Evolutionary conservation across 2,329 filamentous ascomycete species (phyloP).

Genomic region (Claviceps arundinis): DNA sequence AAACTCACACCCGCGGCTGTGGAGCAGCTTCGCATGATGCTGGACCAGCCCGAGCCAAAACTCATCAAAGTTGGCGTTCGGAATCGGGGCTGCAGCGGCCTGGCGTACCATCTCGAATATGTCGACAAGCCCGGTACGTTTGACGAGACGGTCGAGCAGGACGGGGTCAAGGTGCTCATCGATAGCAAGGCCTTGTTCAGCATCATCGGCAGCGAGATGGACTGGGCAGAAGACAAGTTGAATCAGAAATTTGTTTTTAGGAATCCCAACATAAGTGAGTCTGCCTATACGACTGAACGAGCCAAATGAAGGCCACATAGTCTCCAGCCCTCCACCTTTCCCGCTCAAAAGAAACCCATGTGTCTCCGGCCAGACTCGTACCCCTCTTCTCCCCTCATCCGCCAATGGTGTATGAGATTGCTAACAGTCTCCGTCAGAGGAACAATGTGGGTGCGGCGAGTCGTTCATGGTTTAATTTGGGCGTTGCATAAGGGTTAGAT

Average conservation of each 20-base stretch:
- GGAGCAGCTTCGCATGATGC: slow-evolving; percentile 59
- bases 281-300: slow-evolving; percentile 23
- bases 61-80: slow-evolving; percentile 88
- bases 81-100: slow-evolving; percentile 84
- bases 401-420: slow-evolving; percentile 10
- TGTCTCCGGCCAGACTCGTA: background rate
- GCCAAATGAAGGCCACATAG: too few species aligned
- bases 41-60: slow-evolving; percentile 80
- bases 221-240: slow-evolving; percentile 93
- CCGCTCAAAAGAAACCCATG: too few species aligned
- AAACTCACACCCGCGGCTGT: slow-evolving; percentile 71
- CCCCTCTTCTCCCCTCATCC: slow-evolving; percentile 11
- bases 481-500: background rate
- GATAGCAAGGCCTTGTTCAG: slow-evolving; percentile 96
- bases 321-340: too few species aligned
- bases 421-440: slow-evolving; percentile 45
- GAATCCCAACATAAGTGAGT: slow-evolving; percentile 95
- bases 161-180: slow-evolving; percentile 88
- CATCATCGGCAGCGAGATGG: slow-evolving; percentile 98
- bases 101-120: slow-evolving; percentile 89
- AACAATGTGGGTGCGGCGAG: slow-evolving; percentile 91
- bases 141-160: slow-evolving; percentile 88
- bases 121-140: slow-evolving; percentile 81
- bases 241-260: slow-evolving; percentile 86
- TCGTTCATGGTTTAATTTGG: slow-evolving; percentile 67